Evolutionary conservation across 768 basidiomycete genomes (phyloP).

Genomic region (Suillus discolor): DNA sequence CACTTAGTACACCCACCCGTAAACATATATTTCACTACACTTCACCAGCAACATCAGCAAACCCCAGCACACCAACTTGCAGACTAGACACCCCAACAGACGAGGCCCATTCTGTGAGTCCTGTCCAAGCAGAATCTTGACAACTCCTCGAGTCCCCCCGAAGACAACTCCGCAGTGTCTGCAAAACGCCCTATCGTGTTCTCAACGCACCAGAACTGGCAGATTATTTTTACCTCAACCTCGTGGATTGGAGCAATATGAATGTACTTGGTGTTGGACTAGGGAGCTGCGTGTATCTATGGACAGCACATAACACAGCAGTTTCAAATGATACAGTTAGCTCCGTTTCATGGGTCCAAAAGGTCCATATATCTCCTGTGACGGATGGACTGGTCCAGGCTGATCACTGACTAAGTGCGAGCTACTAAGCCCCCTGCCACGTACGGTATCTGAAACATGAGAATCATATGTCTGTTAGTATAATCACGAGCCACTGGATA

Average conservation of each 20-base stretch:
- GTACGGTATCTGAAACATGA: too few relatives aligned
- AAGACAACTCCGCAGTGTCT: conserved; percentile 77
- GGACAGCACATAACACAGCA: conserved; percentile 92
- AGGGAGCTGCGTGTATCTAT: conserved; percentile 91
- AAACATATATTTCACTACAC: conserved; percentile 71
- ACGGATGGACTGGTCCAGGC: too few relatives aligned
- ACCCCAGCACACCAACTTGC: conserved; percentile 55
- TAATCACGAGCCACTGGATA: too few relatives aligned
- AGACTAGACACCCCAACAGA: conserved; percentile 84
- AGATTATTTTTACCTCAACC: conserved; percentile 97
- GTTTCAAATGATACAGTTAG: conserved; percentile 85
- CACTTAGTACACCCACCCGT: conserved; percentile 47
- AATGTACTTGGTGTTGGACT: conserved; percentile 88
- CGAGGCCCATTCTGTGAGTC: conserved; percentile 88
- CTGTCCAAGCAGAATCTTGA: conserved; percentile 83
- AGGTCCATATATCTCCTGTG: conserved; percentile 32
- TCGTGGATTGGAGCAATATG: conserved; percentile 96
- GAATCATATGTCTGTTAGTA: too few relatives aligned
- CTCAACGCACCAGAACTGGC: conserved; percentile 96
- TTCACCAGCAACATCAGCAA: conserved; percentile 56
- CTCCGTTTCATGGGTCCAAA: conserved; percentile 93
- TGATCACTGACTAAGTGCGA: too few relatives aligned
- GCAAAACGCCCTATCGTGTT: conserved; percentile 95
- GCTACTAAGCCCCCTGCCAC: too few relatives aligned
- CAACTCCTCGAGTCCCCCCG: conserved; percentile 83